A percentile compares a stretch with the other conserved stretches of the same genome.
Conservation (phyloP, 345 rosid species). For the Streptanthus diversifolius region DNA sequence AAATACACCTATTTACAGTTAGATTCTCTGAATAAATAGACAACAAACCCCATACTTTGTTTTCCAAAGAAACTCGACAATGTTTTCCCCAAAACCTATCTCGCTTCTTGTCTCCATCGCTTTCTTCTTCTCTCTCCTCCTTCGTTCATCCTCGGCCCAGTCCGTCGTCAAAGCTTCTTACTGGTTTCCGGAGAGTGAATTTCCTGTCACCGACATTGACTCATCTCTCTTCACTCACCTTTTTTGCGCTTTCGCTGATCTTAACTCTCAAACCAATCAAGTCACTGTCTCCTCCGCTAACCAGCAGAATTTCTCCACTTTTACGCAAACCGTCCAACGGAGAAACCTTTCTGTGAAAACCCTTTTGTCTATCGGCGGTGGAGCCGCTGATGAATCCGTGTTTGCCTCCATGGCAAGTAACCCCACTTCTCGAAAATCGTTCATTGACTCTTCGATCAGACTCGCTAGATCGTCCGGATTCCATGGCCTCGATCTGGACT, state of each 20-base stretch:
- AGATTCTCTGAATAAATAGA: slow-evolving; percentile 14
- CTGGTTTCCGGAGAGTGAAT: slow-evolving; percentile 41
- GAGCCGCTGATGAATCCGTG: slow-evolving; percentile 24
- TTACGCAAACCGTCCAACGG: slow-evolving; percentile 47
- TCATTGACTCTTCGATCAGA: no score
- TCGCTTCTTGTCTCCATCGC: slow-evolving; percentile 5
- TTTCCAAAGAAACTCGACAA: slow-evolving; percentile 19
- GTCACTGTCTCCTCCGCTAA: slow-evolving; percentile 43
- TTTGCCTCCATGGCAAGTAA: slow-evolving; percentile 50
- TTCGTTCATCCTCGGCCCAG: slow-evolving; percentile 32
- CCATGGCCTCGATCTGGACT: no score
- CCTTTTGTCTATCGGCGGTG: slow-evolving; percentile 61
- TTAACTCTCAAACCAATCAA: slow-evolving; percentile 37
- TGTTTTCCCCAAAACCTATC: slow-evolving; percentile 6
- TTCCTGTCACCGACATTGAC: slow-evolving; percentile 38
- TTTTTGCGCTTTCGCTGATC: slow-evolving; percentile 51
- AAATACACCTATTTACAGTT: no score
- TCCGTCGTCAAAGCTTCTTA: slow-evolving; percentile 49
- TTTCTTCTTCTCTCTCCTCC: slow-evolving; percentile 22
- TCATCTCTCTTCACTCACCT: slow-evolving; percentile 62
- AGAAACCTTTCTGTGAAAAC: slow-evolving; percentile 49
- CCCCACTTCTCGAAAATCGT: no score
- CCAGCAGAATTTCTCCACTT: slow-evolving; percentile 44
- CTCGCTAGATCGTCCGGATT: no score
- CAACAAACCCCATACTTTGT: background rate